phyloP scores from a whole-genome alignment of 164 flowering plant species.

The Brasenia schreberi region DNA sequence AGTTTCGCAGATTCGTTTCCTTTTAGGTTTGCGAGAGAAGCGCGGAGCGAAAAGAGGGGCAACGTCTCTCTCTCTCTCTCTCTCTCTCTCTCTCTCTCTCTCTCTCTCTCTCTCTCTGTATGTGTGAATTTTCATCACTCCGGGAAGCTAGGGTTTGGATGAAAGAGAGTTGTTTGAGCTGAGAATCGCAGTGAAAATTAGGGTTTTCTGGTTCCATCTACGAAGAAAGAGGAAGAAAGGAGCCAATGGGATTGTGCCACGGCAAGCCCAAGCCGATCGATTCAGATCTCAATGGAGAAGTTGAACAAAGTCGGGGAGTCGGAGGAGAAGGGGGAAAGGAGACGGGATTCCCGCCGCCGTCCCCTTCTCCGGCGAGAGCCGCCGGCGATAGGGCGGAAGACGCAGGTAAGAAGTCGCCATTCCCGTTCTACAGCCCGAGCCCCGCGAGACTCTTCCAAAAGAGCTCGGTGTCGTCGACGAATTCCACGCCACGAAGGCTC shows the following conservation, averaged over 20 bases:
- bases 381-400: slow-evolving; percentile 12
- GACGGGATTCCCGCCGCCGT: neutral
- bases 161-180: neutral
- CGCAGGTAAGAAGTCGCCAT: slow-evolving; percentile 40
- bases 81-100: neutral
- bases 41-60: neutral
- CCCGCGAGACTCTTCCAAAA: slow-evolving; percentile 58
- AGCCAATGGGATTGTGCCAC: slow-evolving; percentile 3
- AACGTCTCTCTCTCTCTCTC: neutral
- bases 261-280: neutral
- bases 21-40: neutral
- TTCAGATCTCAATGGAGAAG: neutral
- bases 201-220: neutral
- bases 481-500: slow-evolving; percentile 62
- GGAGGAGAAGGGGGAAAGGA: neutral
- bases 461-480: slow-evolving; percentile 52
- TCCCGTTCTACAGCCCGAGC: slow-evolving; percentile 73
- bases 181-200: neutral
- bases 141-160: neutral
- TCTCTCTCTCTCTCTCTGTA: neutral
- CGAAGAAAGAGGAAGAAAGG: neutral
- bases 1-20: neutral
- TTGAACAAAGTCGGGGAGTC: neutral
- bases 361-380: neutral
- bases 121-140: neutral